Base-by-base conservation (phyloP, 768 basidiomycete genomes). In the Boletus sp. region DNA sequence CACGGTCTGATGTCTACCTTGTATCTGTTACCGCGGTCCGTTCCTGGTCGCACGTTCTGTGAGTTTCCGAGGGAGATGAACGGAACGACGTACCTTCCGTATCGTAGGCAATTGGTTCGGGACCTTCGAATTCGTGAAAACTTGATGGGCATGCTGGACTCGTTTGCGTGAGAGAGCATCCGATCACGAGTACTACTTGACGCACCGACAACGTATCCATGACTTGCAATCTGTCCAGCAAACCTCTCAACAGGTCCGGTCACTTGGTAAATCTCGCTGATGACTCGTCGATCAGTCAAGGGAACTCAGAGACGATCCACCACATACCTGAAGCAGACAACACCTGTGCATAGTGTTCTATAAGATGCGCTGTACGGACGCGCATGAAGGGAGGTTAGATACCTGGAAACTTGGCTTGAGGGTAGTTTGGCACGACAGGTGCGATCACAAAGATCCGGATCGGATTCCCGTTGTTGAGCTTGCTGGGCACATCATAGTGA, bases 191-290 rank as follows among this genome's bases (percentile, higher is more conserved):
- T 30, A 36, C 36, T 32, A 30, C 37, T 36, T 14, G 20, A 69
- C 86, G 30, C 52, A 89, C 91, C 91, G 11, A 91, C 90, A 47
- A 93, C 82, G 62, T 83, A 92, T 60, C 92, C 92, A 32, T 92
- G 87, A 59, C 88, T 91, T 9, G 92, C 92, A 62, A 94, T 92
- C 74, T 90, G 89, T 14, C 89, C 86, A 0, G 89, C 90, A 67
- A 91, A 93, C 49, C 94, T 84, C 70, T 95, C 94, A n/a, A 96
- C 94, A 36, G 94, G 94, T 0, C 93, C 93, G n/a, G 92, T 95
- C 2, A 95, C 93, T 71, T 92, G 91, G 69, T 97, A 98, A 53
- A 98, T 98, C 76, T 96, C 94, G 65, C 92, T 94, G 66, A 39
- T 53, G 24, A 24, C 6, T 10, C 33, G 10, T n/a, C 2, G 12